Evolutionary conservation across 192 early-diverging fungal genomes (phyloP).

Genomic region (Chytriomyces sp.): DNA sequence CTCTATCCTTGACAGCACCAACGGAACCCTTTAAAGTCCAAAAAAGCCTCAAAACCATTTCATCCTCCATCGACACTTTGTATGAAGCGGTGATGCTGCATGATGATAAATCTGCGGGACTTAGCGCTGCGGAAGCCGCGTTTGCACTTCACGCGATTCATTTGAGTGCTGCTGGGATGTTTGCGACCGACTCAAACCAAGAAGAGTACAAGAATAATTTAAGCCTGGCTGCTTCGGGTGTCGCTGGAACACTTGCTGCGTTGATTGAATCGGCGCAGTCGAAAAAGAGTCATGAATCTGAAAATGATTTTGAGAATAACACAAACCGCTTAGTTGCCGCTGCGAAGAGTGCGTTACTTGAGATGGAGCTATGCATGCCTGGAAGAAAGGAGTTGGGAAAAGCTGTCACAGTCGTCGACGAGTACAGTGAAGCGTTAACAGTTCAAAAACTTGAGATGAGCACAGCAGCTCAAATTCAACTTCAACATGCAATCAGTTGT

Average conservation of each 20-base stretch:
- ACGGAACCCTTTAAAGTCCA: constrained; percentile 44
- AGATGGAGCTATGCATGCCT: constrained; percentile 43
- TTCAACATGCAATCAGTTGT: constrained; percentile 42
- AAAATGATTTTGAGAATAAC: background rate
- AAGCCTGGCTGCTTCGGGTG: constrained; percentile 36
- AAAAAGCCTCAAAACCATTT: constrained; percentile 33
- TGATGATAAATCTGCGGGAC: constrained; percentile 42
- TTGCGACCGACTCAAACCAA: background rate
- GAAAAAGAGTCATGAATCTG: background rate
- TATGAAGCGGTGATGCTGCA: constrained; percentile 34
- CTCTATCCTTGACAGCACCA: background rate
- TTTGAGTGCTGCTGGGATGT: background rate
- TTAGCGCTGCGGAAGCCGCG: constrained; percentile 52
- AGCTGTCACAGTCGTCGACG: constrained; percentile 29
- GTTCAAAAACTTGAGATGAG: constrained; percentile 7
- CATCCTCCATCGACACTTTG: constrained; percentile 41
- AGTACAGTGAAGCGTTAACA: constrained; percentile 7
- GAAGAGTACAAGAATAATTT: constrained; percentile 8
- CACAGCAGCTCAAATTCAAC: constrained; percentile 43
- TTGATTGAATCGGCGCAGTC: constrained; percentile 43
- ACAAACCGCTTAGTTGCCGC: background rate
- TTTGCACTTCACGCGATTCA: constrained; percentile 45
- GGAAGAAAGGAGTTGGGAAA: constrained; percentile 49
- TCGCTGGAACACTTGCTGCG: constrained; percentile 40
- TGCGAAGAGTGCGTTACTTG: constrained; percentile 24